These are phyloP conservation scores for Testicularia cyperi DNA, from an alignment of 1,284 basidiomycete genomes.

Conservation along the genomic window DNA sequence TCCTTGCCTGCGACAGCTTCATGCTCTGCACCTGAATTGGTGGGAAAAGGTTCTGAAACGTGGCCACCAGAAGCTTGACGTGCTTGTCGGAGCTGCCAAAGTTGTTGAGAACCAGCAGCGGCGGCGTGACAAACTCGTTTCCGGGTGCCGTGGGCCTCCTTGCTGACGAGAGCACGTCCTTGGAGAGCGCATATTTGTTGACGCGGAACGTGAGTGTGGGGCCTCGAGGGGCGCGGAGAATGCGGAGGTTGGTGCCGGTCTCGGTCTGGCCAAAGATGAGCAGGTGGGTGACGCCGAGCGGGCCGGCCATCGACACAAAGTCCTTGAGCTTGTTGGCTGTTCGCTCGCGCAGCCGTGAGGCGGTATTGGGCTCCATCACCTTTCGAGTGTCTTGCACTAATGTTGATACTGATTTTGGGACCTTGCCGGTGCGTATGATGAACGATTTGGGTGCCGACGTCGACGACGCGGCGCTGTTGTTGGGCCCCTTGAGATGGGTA, in stretches of 20 bases:
- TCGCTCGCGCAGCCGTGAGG: slow-evolving; percentile 81
- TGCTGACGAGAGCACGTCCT: slow-evolving; percentile 74
- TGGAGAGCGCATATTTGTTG: slow-evolving; percentile 86
- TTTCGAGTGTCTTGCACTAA: slow-evolving; percentile 89
- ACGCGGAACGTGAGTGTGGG: slow-evolving; percentile 92
- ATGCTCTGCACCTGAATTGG: slow-evolving; percentile 73
- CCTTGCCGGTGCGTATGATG: slow-evolving; percentile 91
- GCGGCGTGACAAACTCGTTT: slow-evolving; percentile 81
- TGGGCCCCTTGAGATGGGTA: slow-evolving; percentile 56
- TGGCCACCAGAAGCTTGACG: slow-evolving; percentile 70
- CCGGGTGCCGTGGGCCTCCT: slow-evolving; percentile 70
- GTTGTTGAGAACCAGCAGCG: slow-evolving; percentile 71
- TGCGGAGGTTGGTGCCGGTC: slow-evolving; percentile 75
- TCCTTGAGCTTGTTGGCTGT: slow-evolving; percentile 90
- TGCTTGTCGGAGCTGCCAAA: slow-evolving; percentile 71
- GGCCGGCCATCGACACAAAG: slow-evolving; percentile 87
- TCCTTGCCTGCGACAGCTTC: slow-evolving; percentile 63
- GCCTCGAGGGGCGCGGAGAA: slow-evolving; percentile 85
- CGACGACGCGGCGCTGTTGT: slow-evolving; percentile 37
- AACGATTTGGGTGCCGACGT: slow-evolving; percentile 65
- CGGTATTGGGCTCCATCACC: slow-evolving; percentile 98
- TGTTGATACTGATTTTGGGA: slow-evolving; percentile 81
- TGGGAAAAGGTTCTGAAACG: slow-evolving; percentile 84
- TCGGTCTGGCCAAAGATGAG: slow-evolving; percentile 71
- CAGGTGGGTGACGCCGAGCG: slow-evolving; percentile 87